phyloP scores from a whole-genome alignment of 208 protist species.

The Leishmania gerbilli region DNA sequence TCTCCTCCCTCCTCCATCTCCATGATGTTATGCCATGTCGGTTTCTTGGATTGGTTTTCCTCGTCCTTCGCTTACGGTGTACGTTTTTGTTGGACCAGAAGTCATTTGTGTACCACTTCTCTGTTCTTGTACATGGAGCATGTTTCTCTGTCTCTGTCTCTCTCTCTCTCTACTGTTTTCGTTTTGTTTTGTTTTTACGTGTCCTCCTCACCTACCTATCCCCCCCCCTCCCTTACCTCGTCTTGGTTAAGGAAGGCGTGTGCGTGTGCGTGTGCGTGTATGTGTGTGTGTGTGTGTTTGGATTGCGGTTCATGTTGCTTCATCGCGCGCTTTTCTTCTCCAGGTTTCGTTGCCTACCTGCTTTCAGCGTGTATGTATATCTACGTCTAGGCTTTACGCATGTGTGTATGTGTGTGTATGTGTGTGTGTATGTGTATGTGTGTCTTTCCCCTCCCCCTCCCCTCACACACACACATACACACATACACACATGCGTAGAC shows the following conservation, averaged over 20 bases:
- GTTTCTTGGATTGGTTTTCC: background rate
- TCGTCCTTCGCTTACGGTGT: background rate
- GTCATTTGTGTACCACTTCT: conserved; percentile 1
- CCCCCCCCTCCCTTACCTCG: background rate
- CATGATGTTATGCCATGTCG: background rate
- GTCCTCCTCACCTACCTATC: background rate
- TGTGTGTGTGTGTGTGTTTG: background rate
- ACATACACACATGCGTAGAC: background rate
- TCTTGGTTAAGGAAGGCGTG: background rate
- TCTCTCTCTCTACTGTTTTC: background rate
- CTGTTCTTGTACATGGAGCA: background rate
- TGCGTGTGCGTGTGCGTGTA: background rate
- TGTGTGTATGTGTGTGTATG: background rate
- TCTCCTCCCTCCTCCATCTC: background rate
- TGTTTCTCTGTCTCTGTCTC: background rate
- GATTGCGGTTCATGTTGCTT: background rate
- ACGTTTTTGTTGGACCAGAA: background rate
- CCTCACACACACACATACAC: background rate
- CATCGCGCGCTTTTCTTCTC: conserved; percentile 1
- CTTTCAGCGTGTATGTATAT: background rate
- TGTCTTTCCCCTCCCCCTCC: background rate
- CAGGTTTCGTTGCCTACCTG: background rate
- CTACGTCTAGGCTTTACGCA: background rate
- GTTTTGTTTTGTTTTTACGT: background rate
- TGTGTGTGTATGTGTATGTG: background rate